These are phyloP conservation scores for Chrysochromulina tobinii DNA, from an alignment of 78 protist species.

Conservation along the genomic window DNA sequence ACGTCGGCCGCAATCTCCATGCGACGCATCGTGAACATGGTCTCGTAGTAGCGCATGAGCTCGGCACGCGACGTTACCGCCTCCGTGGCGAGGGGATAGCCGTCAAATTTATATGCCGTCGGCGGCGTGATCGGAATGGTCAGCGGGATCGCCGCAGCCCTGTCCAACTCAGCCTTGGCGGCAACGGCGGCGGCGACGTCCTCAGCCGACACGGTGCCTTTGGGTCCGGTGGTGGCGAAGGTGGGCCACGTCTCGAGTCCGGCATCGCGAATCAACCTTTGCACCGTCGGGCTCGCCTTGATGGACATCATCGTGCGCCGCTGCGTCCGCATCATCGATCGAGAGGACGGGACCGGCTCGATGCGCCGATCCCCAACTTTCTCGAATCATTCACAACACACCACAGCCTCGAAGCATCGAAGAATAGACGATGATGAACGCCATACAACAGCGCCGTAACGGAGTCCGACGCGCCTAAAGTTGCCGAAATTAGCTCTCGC, in stretches of 20 bases:
- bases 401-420: too few species aligned
- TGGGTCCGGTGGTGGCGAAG: background rate
- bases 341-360: too few species aligned
- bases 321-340: too few species aligned
- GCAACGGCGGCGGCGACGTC: background rate
- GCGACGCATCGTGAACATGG: conserved; percentile 45
- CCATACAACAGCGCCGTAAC: too few species aligned
- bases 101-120: background rate
- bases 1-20: conserved; percentile 71
- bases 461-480: too few species aligned
- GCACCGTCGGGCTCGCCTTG: background rate
- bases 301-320: background rate
- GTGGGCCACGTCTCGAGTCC: background rate
- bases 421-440: too few species aligned
- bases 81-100: background rate
- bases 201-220: background rate
- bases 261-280: background rate
- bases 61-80: background rate
- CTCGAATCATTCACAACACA: too few species aligned
- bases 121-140: background rate
- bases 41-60: conserved; percentile 2
- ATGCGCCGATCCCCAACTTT: too few species aligned
- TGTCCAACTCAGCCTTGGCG: background rate
- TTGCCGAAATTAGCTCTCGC: too few species aligned
- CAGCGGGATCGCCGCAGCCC: background rate